Percentiles rank a stretch among this genome's conserved stretches.
These are phyloP conservation scores for Phialophora verrucosa DNA, from an alignment of 2,329 filamentous ascomycete species.

Conservation along the genomic window DNA sequence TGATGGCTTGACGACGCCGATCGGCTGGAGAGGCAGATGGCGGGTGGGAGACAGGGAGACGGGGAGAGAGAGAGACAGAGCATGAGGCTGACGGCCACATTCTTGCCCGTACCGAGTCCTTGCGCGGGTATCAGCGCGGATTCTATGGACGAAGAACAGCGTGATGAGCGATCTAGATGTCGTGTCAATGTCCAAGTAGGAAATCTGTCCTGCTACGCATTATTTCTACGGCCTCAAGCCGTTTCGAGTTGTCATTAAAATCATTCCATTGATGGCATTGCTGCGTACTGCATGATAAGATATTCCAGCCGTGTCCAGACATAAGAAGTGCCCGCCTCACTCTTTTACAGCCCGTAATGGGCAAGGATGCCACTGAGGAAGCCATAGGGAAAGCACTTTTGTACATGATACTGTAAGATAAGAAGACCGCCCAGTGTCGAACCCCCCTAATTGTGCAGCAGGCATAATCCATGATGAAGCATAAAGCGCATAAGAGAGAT, in stretches of 20 bases:
- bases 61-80: too few species aligned
- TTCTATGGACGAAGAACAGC: too few species aligned
- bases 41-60: background rate
- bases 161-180: too few species aligned
- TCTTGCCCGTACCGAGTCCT: background rate
- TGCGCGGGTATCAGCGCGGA: background rate
- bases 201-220: too few species aligned
- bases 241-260: background rate
- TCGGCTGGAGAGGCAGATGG: background rate
- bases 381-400: background rate
- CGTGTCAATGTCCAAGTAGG: too few species aligned
- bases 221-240: too few species aligned
- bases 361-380: background rate
- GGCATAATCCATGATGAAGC: background rate
- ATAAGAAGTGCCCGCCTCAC: background rate
- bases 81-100: background rate
- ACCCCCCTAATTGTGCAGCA: background rate
- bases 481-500: background rate
- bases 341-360: background rate
- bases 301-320: background rate
- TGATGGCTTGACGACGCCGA: background rate
- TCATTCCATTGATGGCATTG: background rate
- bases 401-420: background rate
- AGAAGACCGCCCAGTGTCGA: background rate
- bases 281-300: background rate